Percentiles rank a stretch among this genome's conserved stretches.
Evolutionary conservation across 306 rosid species (phyloP).

Genomic region (Rosa lucieae): DNA sequence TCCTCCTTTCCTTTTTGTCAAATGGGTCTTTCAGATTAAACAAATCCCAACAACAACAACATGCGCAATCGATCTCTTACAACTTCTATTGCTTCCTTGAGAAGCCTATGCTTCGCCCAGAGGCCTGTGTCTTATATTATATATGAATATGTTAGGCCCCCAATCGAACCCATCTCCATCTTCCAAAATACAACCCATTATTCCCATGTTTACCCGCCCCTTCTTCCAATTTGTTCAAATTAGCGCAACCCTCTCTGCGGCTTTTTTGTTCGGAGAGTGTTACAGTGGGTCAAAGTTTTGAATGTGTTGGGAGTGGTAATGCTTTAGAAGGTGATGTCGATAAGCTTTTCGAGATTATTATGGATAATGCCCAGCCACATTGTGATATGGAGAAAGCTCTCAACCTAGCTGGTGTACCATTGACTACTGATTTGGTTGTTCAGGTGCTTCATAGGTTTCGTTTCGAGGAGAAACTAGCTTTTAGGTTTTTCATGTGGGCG

Average conservation of each 20-base stretch:
- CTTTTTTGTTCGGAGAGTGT: conserved; percentile 49
- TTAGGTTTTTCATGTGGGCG: conserved; percentile 87
- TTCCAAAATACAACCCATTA: conserved; percentile 10
- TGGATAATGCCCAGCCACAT: conserved; percentile 55
- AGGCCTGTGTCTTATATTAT: neutral
- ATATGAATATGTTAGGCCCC: conserved; percentile 18
- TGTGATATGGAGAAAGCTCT: conserved; percentile 65
- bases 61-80: neutral
- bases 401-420: conserved; percentile 40
- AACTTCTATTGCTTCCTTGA: neutral
- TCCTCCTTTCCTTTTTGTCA: neutral
- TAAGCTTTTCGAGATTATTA: conserved; percentile 40
- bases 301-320: conserved; percentile 24
- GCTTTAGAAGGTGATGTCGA: conserved; percentile 39
- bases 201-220: conserved; percentile 8
- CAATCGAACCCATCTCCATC: conserved; percentile 21
- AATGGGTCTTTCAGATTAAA: neutral
- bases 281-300: conserved; percentile 25
- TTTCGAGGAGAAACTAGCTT: conserved; percentile 81
- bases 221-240: conserved; percentile 27
- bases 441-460: conserved; percentile 62
- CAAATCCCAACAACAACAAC: neutral
- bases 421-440: conserved; percentile 67
- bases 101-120: neutral
- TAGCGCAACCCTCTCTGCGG: conserved; percentile 26